phyloP scores from a whole-genome alignment of 2,329 filamentous ascomycete genomes.

The Neonectria faginata region DNA sequence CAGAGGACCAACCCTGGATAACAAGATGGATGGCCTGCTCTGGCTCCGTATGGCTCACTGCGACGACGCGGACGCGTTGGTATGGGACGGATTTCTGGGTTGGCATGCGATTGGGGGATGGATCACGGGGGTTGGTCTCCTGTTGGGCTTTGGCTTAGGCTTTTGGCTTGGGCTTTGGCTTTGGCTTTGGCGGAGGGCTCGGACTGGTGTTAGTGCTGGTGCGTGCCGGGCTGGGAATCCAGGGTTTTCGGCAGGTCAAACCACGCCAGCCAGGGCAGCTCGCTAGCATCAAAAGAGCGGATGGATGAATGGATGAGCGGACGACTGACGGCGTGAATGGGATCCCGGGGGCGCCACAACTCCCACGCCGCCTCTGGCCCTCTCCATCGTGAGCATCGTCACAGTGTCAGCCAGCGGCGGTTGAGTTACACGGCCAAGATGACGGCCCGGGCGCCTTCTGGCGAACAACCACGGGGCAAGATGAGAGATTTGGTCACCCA shows the following conservation, averaged over 20 bases:
- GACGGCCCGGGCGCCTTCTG: background rate
- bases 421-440: constrained; percentile 1
- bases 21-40: constrained; percentile 27
- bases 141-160: constrained; percentile 29
- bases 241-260: constrained; percentile 13
- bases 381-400: background rate
- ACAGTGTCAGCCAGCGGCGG: constrained; percentile 5
- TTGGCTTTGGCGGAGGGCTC: constrained; percentile 24
- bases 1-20: constrained; percentile 31
- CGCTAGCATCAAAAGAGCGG: constrained; percentile 20
- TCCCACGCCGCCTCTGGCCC: background rate
- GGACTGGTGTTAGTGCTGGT: constrained; percentile 25
- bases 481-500: constrained; percentile 1
- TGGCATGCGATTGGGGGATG: constrained; percentile 32
- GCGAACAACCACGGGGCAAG: background rate
- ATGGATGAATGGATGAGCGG: constrained; percentile 1
- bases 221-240: constrained; percentile 20
- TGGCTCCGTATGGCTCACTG: constrained; percentile 30
- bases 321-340: constrained; percentile 1
- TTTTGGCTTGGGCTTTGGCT: constrained; percentile 27
- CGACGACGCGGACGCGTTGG: constrained; percentile 36
- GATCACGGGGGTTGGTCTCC: constrained; percentile 37
- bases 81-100: constrained; percentile 18
- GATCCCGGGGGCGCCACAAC: background rate
- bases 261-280: background rate